Evolutionary conservation across 208 protist genomes (phyloP), one percentile per base, ranked within the genome.

Genomic region (Novymonas esmeraldas): DNA sequence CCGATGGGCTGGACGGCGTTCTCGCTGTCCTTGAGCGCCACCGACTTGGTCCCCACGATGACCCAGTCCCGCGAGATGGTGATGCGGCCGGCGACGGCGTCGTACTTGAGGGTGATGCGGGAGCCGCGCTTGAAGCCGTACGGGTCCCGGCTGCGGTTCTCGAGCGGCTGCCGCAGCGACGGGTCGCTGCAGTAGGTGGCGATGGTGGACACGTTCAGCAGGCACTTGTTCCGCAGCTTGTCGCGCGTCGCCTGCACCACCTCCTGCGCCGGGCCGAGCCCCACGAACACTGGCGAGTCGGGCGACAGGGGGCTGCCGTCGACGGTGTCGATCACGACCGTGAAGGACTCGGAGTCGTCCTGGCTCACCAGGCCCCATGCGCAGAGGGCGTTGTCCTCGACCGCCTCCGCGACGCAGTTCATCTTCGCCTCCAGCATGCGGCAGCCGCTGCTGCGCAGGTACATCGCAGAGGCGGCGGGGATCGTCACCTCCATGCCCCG

Each of bases 371-470:
- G 72, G 10, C 92, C 92, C 89, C 92, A 97, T 28, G 87, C 79
- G n/a, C 79, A 87, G 38, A 97, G 72, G 3, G 83, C 82, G 68
- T 89, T 83, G 44, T 85, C 80, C 31, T 87, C 78, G 18, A 73
- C 77, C 22, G 92, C 76, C 64, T 87, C 84, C 14, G 81, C 87
- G 34, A 87, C 73, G 63, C 84, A 95, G 60, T 92, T 89, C 62
- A 95, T 85, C 45, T 79, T 62, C 55, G 83, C 83, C 70, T 93
- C 83, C 9, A 57, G 52, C 63, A 94, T 79, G 26, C 72, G 70
- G 62, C 92, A 97, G 33, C 85, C 87, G 41, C 73, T 81, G 66
- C 87, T 94, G 64, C 87, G 81, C 36, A 97, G 67, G 76, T 97
- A 97, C 58, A 94, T 74, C 50, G 62, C 72, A 14, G 56, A 74